Conservation (phyloP, 805 yeast species). For the Lipomyces kockii region DNA sequence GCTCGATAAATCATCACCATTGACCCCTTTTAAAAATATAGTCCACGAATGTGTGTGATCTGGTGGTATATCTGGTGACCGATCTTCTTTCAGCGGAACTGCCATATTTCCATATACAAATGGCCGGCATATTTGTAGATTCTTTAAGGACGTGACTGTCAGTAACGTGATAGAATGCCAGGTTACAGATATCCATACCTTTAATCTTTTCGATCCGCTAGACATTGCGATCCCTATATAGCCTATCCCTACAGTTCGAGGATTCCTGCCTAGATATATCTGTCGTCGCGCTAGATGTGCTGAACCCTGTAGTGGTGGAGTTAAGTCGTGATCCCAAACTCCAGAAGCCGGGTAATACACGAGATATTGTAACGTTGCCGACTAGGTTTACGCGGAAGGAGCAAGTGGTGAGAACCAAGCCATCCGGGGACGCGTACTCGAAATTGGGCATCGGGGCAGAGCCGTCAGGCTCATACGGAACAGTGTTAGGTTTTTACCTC, state of each 20-base stretch:
- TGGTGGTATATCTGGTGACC: constrained; percentile 67
- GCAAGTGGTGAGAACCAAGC: too few species aligned
- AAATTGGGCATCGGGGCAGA: too few species aligned
- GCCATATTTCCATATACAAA: constrained; percentile 83
- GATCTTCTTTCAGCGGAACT: constrained; percentile 59
- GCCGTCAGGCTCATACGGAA: too few species aligned
- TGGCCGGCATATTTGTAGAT: constrained; percentile 64
- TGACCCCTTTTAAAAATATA: constrained; percentile 82
- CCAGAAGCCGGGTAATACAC: not conserved
- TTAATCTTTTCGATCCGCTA: constrained; percentile 42
- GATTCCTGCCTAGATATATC: not conserved
- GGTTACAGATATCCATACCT: constrained; percentile 17
- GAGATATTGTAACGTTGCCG: not conserved
- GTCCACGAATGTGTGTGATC: constrained; percentile 98
- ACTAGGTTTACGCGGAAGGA: too few species aligned
- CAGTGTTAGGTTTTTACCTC: too few species aligned
- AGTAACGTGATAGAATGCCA: not conserved
- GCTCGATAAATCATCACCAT: constrained; percentile 76
- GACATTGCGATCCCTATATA: constrained; percentile 1
- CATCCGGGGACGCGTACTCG: too few species aligned
- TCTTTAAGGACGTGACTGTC: constrained; percentile 15
- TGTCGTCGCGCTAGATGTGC: not conserved
- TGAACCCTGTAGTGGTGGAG: too few species aligned
- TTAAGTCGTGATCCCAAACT: too few species aligned
- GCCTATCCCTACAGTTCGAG: not conserved